Percentiles rank a stretch among this genome's conserved stretches.
phyloP scores from a whole-genome alignment of 2,329 filamentous ascomycete species.

The Botryotinia globosa region DNA sequence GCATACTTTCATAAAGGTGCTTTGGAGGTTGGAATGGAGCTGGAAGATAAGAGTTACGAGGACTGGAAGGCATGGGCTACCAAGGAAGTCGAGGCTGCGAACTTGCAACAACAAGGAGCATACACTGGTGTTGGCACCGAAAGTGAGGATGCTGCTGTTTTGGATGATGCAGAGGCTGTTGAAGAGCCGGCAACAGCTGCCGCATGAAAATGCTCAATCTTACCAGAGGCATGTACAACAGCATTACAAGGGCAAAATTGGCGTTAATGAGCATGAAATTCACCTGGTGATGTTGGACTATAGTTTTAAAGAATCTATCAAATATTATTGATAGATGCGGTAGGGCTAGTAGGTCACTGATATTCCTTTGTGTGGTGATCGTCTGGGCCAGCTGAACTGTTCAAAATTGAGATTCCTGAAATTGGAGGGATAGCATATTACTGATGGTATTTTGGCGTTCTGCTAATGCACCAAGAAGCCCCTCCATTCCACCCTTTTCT shows the following conservation, averaged over 20 bases:
- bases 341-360: neutral
- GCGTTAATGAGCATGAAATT: conserved; percentile 13
- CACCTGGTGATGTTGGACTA: neutral
- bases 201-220: conserved; percentile 12
- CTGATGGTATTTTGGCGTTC: neutral
- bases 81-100: conserved; percentile 45
- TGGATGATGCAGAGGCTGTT: neutral
- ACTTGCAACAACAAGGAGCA: conserved; percentile 43
- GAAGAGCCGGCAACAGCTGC: neutral
- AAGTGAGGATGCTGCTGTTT: conserved; percentile 31
- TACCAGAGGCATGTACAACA: conserved; percentile 7
- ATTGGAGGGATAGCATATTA: neutral
- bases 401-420: neutral
- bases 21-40: conserved; percentile 72
- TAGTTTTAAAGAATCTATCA: neutral
- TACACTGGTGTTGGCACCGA: conserved; percentile 46
- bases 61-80: conserved; percentile 80
- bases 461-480: conserved; percentile 38
- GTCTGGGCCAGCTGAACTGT: neutral
- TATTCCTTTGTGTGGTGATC: neutral
- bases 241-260: conserved; percentile 1
- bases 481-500: conserved; percentile 33
- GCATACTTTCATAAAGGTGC: conserved; percentile 82
- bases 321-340: neutral
- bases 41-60: conserved; percentile 80